These are phyloP conservation scores for Boletus rex-veris DNA, from an alignment of 768 basidiomycete species.

Conservation along the genomic window DNA sequence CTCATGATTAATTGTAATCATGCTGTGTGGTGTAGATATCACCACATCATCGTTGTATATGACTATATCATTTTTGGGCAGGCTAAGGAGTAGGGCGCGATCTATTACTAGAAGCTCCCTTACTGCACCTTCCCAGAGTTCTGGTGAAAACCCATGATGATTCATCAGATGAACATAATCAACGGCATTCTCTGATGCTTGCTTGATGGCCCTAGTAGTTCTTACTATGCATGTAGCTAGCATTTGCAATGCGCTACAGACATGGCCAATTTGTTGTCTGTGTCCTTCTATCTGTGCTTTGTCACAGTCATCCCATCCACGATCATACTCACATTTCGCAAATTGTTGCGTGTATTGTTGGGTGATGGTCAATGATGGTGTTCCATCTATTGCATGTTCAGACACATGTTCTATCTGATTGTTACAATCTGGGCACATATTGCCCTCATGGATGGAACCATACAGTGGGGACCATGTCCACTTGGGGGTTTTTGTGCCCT, in stretches of 20 bases:
- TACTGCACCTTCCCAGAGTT: neutral
- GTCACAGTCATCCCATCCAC: neutral
- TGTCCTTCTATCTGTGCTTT: neutral
- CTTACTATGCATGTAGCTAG: too few relatives aligned
- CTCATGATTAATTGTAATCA: neutral
- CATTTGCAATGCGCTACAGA: too few relatives aligned
- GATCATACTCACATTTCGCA: neutral
- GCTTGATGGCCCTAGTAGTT: too few relatives aligned
- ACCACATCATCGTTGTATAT: neutral
- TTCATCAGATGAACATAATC: neutral
- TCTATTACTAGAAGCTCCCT: neutral
- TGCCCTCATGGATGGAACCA: neutral
- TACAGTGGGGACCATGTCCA: too few relatives aligned
- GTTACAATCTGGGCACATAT: neutral
- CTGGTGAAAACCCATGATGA: neutral
- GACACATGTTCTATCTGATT: neutral
- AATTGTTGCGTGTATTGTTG: neutral
- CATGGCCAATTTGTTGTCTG: too few relatives aligned
- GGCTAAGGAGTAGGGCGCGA: neutral
- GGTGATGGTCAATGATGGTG: neutral
- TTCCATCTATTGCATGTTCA: neutral
- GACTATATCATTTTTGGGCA: neutral
- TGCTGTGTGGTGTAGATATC: neutral
- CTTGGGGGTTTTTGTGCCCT: too few relatives aligned
- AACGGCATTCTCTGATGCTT: too few relatives aligned